phyloP scores from a whole-genome alignment of 768 basidiomycete genomes.

The Phanerochaete sordida region DNA sequence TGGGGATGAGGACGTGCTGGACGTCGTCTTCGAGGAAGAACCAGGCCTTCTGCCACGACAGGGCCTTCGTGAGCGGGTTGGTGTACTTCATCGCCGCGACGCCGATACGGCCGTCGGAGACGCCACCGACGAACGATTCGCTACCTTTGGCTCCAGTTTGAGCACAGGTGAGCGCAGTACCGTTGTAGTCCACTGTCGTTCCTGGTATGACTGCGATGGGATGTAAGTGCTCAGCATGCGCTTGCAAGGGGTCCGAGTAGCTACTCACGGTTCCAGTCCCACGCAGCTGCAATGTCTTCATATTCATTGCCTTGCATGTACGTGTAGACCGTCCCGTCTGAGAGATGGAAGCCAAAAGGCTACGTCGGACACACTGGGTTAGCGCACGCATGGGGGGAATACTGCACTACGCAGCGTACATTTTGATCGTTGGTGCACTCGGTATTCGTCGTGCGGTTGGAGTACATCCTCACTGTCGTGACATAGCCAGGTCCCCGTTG shows the following conservation, averaged over 20 bases:
- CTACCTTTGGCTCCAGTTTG: slow-evolving; percentile 41
- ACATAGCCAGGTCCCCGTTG: slow-evolving; percentile 60
- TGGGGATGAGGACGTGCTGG: slow-evolving; percentile 59
- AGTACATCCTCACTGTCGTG: slow-evolving; percentile 60
- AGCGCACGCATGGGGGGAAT: not conserved
- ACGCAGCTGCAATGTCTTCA: slow-evolving; percentile 65
- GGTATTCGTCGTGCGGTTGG: slow-evolving; percentile 52
- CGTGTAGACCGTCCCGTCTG: slow-evolving; percentile 62
- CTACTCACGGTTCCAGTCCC: slow-evolving; percentile 62
- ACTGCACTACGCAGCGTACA: slow-evolving; percentile 29
- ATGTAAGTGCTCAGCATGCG: not conserved
- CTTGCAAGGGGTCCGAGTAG: not conserved
- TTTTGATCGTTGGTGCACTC: slow-evolving; percentile 68
- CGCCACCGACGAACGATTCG: slow-evolving; percentile 63
- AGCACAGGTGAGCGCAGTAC: slow-evolving; percentile 48
- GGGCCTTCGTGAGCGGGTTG: slow-evolving; percentile 51
- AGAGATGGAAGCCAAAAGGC: slow-evolving; percentile 67
- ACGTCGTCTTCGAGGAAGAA: slow-evolving; percentile 67
- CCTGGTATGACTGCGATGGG: slow-evolving; percentile 54
- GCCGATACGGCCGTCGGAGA: slow-evolving; percentile 53
- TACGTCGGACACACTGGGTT: slow-evolving; percentile 15
- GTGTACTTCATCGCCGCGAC: slow-evolving; percentile 63
- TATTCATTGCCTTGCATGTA: slow-evolving; percentile 67
- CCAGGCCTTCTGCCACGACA: slow-evolving; percentile 69
- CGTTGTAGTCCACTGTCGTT: slow-evolving; percentile 60